Conservation (phyloP, 2,329 filamentous ascomycete genomes). For the Cladosporium sphaerospermum region DNA sequence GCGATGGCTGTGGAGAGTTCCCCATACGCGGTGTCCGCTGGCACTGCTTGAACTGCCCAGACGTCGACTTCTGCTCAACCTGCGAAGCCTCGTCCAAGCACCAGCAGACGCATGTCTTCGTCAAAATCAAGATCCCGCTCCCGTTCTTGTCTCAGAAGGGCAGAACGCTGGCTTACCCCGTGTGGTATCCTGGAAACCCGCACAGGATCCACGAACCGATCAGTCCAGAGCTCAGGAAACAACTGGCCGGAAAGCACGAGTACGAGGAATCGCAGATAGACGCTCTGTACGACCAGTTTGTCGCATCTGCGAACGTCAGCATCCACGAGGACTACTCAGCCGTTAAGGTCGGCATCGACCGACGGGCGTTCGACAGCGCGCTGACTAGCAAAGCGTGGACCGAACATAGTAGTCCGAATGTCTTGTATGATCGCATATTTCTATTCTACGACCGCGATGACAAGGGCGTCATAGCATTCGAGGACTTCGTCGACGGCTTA, state of each 20-base stretch:
- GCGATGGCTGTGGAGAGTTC: slow-evolving; percentile 79
- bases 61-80: slow-evolving; percentile 91
- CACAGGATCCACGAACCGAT: slow-evolving; percentile 62
- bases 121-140: slow-evolving; percentile 87
- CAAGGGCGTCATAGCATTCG: slow-evolving; percentile 83
- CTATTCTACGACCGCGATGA: slow-evolving; percentile 89
- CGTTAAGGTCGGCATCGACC: slow-evolving; percentile 77
- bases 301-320: slow-evolving; percentile 80
- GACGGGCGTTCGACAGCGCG: slow-evolving; percentile 85
- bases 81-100: slow-evolving; percentile 66
- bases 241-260: slow-evolving; percentile 41
- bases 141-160: slow-evolving; percentile 72
- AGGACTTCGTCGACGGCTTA: slow-evolving; percentile 82
- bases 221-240: slow-evolving; percentile 60
- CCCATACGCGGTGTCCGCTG: slow-evolving; percentile 91
- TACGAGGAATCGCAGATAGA: slow-evolving; percentile 82
- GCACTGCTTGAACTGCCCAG: slow-evolving; percentile 89
- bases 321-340: slow-evolving; percentile 76
- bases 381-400: slow-evolving; percentile 57
- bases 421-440: slow-evolving; percentile 95
- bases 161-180: slow-evolving; percentile 53
- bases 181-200: slow-evolving; percentile 86
- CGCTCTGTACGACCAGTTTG: slow-evolving; percentile 94
- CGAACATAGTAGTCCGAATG: slow-evolving; percentile 74
- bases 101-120: slow-evolving; percentile 89